phyloP scores from a whole-genome alignment of 306 rosid species.

The peach (Prunus persica) region Prunus_persica_NCBIv2 NC_034012.1:8401001-8401500 shows the following conservation, averaged over 20 bases:
- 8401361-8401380: constrained; percentile 23
- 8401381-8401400: constrained; percentile 21
- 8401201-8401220: background rate
- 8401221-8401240: background rate
- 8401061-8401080: constrained; percentile 4
- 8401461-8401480: constrained; percentile 18
- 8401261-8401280: constrained; percentile 24
- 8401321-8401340: constrained; percentile 9
- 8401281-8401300: constrained; percentile 25
- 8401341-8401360: background rate
- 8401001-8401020: no score
- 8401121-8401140: background rate
- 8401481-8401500: constrained; percentile 24
- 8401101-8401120: background rate
- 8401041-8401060: background rate
- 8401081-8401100: background rate
- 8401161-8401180: background rate
- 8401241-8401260: constrained; percentile 6
- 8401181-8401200: background rate
- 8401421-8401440: constrained; percentile 31
- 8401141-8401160: background rate
- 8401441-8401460: constrained; percentile 20
- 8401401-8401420: constrained; percentile 26
- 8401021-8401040: background rate
- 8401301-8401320: constrained; percentile 20